Evolutionary conservation across 306 rosid species (phyloP).

Genomic region (Quillaja saponaria): DNA sequence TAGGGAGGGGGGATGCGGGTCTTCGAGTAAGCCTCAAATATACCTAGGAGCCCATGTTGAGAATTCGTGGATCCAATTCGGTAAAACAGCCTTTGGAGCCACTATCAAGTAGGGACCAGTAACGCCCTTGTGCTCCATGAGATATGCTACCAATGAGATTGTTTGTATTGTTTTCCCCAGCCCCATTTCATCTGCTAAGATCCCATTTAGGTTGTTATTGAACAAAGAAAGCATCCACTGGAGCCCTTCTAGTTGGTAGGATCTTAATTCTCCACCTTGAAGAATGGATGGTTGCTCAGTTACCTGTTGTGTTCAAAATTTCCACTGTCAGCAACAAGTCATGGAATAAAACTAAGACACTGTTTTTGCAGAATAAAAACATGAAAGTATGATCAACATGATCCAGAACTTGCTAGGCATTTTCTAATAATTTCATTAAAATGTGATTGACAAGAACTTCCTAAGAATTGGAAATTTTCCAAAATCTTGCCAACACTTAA

Average conservation of each 20-base stretch:
- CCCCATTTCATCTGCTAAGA: slow-evolving; percentile 99
- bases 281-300: slow-evolving; percentile 93
- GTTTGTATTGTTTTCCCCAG: slow-evolving; percentile 98
- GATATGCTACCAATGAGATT: slow-evolving; percentile 84
- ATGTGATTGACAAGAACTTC: too few relatives aligned
- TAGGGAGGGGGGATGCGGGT: slow-evolving; percentile 5
- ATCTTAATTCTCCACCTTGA: slow-evolving; percentile 94
- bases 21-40: slow-evolving; percentile 17
- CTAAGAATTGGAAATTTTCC: too few relatives aligned
- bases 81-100: slow-evolving; percentile 98
- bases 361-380: neutral
- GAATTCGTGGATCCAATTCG: slow-evolving; percentile 91
- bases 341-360: slow-evolving; percentile 3
- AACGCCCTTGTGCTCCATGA: slow-evolving; percentile 82
- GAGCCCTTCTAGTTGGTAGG: slow-evolving; percentile 94
- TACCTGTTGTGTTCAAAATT: slow-evolving; percentile 52
- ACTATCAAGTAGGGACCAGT: slow-evolving; percentile 95
- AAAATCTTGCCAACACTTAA: too few relatives aligned
- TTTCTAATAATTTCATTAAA: slow-evolving; percentile 9
- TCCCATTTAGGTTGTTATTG: slow-evolving; percentile 93
- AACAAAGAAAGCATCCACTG: slow-evolving; percentile 99
- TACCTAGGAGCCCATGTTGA: slow-evolving; percentile 97
- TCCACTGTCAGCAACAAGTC: slow-evolving; percentile 25
- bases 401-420: neutral
- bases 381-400: neutral